Conservation (phyloP, 495 filamentous ascomycete species). For the Penicillium verhagenii region DNA sequence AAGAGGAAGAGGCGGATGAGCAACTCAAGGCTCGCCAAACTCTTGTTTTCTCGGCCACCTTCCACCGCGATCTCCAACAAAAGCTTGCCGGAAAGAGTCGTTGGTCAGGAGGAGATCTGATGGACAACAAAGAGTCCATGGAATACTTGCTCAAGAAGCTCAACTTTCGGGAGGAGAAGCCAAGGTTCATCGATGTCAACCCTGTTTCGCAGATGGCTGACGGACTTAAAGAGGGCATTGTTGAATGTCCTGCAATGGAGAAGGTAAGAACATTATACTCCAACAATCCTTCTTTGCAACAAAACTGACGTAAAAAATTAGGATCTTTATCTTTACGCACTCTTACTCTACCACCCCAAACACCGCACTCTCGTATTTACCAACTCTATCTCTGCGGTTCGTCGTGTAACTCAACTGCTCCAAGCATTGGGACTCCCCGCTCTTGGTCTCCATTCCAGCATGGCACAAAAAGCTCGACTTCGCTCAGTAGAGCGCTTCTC, state of each 20-base stretch:
- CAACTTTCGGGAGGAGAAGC: slow-evolving; percentile 76
- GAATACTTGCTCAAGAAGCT: slow-evolving; percentile 89
- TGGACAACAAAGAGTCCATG: slow-evolving; percentile 76
- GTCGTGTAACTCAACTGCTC: slow-evolving; percentile 80
- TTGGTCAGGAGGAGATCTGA: slow-evolving; percentile 51
- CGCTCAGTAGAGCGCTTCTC: slow-evolving; percentile 91
- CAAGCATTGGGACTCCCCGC: slow-evolving; percentile 78
- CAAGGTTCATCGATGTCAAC: slow-evolving; percentile 91
- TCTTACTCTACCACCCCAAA: slow-evolving; percentile 79
- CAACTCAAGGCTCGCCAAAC: slow-evolving; percentile 56
- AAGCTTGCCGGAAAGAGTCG: slow-evolving; percentile 78
- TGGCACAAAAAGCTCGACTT: slow-evolving; percentile 95
- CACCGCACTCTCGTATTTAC: slow-evolving; percentile 83
- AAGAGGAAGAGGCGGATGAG: slow-evolving; percentile 26
- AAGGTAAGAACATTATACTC: slow-evolving; percentile 56
- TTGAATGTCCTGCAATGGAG: slow-evolving; percentile 89
- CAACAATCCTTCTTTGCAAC: slow-evolving; percentile 7
- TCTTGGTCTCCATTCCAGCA: slow-evolving; percentile 81
- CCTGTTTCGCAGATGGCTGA: slow-evolving; percentile 83
- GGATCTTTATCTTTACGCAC: slow-evolving; percentile 90
- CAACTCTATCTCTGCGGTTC: slow-evolving; percentile 91
- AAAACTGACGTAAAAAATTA: slow-evolving; percentile 22
- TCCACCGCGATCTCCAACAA: slow-evolving; percentile 84
- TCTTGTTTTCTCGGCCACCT: slow-evolving; percentile 94
- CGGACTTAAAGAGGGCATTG: slow-evolving; percentile 80